Evolutionary conservation across 2,329 filamentous ascomycete species (phyloP), one percentile per base, ranked within the genome.

Genomic region (Fusarium lyarnte): DNA sequence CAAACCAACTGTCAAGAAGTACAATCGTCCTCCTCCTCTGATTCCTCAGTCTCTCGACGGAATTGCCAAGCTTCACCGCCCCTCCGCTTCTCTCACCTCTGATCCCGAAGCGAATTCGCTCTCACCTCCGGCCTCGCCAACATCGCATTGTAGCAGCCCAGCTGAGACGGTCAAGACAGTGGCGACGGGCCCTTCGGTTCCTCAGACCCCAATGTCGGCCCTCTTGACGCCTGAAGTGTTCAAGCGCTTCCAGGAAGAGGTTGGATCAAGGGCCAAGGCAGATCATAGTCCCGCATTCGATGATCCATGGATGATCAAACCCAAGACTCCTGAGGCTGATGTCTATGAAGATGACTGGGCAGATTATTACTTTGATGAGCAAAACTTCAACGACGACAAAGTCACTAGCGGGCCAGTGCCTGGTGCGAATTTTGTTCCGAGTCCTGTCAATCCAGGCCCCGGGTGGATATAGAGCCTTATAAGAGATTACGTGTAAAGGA

Each of bases 361-460:
- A 2, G 78, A 80, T 35, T 79, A 80, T 25, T 81, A 80, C 53
- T 79, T 81, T 66, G 78, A 79, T 31, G 60, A 78, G 33, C 64
- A 67, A 16, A 75, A 77, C n/a, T 76, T 70, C 42, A 58, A 62
- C 27, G 52, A 70, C 54, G 36, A 67, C 52, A 35, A 35, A 58
- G 31, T 27, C 33, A n/a, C 41, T 29, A 29, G n/a, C 23, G 42
- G 55, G 8, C 65, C 52, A 9, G 52, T 54, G 17, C 58, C 51
- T 12, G 70, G 72, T n/a, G 59, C 69, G 35, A 60, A 72, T 5
- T 64, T 51, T 7, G 67, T 76, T 60, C 66, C 55, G 21, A 77
- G 69, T 33, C 76, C 76, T 35, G 58, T 69, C 5, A 69, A 60
- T 17, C 76, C 74, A 4, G 76, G 70, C 6, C 73, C 74, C 4